These are phyloP conservation scores for Paramecium pentaurelia DNA, from an alignment of 73 alveolate genomes.

Conservation along the genomic window DNA sequence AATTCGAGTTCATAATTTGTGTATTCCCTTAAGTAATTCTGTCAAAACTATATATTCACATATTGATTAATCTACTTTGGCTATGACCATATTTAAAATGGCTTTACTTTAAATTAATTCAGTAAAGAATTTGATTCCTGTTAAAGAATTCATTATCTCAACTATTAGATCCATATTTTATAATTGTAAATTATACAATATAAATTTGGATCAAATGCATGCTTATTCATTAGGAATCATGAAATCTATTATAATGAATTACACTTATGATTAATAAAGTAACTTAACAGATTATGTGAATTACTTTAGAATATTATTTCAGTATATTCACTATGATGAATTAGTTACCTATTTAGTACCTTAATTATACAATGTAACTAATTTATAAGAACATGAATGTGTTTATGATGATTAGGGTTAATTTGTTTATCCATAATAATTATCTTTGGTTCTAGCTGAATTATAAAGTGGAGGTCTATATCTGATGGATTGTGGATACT, in stretches of 20 bases:
- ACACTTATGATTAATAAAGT: not conserved
- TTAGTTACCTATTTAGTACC: constrained; percentile 40
- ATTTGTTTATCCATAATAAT: constrained; percentile 19
- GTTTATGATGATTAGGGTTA: constrained; percentile 26
- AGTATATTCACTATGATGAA: constrained; percentile 47
- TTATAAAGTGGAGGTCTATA: not conserved
- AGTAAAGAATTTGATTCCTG: not conserved
- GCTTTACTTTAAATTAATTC: not conserved
- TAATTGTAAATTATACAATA: not conserved
- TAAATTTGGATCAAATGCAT: not conserved
- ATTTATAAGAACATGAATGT: constrained; percentile 38
- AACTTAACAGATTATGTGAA: constrained; percentile 10
- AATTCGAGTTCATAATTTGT: constrained; percentile 85
- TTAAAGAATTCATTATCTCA: not conserved
- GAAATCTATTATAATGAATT: not conserved
- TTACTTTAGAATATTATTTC: not conserved
- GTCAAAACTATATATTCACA: not conserved
- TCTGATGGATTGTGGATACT: constrained; percentile 49
- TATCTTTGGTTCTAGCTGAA: not conserved
- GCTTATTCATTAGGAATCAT: constrained; percentile 23
- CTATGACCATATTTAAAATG: not conserved
- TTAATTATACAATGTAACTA: not conserved
- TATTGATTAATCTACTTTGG: not conserved
- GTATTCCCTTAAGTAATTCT: constrained; percentile 42
- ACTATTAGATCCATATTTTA: not conserved